Base-by-base conservation (phyloP, 2,329 filamentous ascomycete species). In the Lasiodiplodia gonubiensis region DNA sequence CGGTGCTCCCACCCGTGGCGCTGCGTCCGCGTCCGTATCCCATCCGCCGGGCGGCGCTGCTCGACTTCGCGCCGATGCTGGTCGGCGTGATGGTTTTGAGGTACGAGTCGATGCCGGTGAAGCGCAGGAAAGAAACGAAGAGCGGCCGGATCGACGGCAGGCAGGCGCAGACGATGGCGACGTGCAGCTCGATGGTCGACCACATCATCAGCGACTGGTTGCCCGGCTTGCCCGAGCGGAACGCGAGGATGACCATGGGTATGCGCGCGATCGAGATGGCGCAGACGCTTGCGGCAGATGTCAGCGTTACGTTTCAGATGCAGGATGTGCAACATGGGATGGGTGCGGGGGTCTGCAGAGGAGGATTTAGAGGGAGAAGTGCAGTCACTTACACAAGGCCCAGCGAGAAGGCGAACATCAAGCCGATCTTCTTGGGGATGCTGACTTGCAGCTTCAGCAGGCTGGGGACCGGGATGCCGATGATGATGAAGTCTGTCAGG, bases 81-180 rank as follows among this genome's bases (percentile, higher is more conserved):
- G 59, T 37, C 18, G 27, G 59, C 11, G 59, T 25, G 5, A 37
- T 11, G 7, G 18, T 63, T 46, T 51, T 51, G 11, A 39, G 14
- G 46, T 63, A 57, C 11, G 52, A 35, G n/a, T 49, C 52, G 30
- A 71, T 68, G 49, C 82, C 83, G 70, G 83, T 79, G 37, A 82
- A 37, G 1, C 46, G 27, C 14, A 63, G 27, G 46, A 63, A 71
- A 0, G 76, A 64, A 5, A 73, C 71, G 5, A 78, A 69, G 4
- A 78, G 70, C 2, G 76, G 75, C 7, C 76, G 76, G 69, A 79
- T 74, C 5, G 74, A 68, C 7, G 77, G 76, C n/a, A 79, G 68
- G 61, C 75, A 76, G 25, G 76, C 76, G 68, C 76, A 77, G 0
- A 77, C 72, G 37, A 78, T 76, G 8, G 70, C 72, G 1, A 77